phyloP scores from a whole-genome alignment of 352 stramenopile species.

The Globisporangium spiculum region DNA sequence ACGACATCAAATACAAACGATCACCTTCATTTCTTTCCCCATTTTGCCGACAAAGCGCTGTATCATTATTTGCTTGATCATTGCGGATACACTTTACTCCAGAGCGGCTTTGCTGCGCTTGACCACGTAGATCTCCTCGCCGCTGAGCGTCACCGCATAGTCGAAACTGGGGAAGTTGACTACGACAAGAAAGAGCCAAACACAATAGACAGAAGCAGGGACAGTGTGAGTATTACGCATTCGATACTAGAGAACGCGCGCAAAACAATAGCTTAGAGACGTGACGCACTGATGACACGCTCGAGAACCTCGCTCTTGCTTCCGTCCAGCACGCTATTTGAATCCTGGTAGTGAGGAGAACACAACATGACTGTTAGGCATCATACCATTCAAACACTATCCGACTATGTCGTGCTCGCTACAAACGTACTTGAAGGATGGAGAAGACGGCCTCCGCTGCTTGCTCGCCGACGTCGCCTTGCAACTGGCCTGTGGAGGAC shows the following conservation, averaged over 20 bases:
- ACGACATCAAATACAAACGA: constrained; percentile 14
- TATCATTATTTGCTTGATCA: neutral
- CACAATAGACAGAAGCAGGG: neutral
- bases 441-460: constrained; percentile 60
- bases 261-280: neutral
- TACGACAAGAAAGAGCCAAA: constrained; percentile 16
- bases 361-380: constrained; percentile 1
- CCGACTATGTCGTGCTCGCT: neutral
- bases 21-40: constrained; percentile 1
- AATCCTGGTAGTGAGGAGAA: constrained; percentile 28
- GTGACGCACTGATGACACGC: constrained; percentile 52
- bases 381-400: neutral
- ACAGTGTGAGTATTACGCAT: neutral
- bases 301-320: constrained; percentile 61
- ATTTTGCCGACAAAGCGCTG: neutral
- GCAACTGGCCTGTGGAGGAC: constrained; percentile 58
- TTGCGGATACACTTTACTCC: constrained; percentile 5
- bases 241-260: neutral
- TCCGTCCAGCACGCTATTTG: constrained; percentile 48
- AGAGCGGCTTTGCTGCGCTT: constrained; percentile 41
- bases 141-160: constrained; percentile 66
- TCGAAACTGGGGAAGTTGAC: constrained; percentile 68
- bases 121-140: constrained; percentile 67
- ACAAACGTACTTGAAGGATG: constrained; percentile 44
- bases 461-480: constrained; percentile 43